phyloP scores from a whole-genome alignment of 176 grass and related monocot genomes.

The Oryza australiensis region DNA sequence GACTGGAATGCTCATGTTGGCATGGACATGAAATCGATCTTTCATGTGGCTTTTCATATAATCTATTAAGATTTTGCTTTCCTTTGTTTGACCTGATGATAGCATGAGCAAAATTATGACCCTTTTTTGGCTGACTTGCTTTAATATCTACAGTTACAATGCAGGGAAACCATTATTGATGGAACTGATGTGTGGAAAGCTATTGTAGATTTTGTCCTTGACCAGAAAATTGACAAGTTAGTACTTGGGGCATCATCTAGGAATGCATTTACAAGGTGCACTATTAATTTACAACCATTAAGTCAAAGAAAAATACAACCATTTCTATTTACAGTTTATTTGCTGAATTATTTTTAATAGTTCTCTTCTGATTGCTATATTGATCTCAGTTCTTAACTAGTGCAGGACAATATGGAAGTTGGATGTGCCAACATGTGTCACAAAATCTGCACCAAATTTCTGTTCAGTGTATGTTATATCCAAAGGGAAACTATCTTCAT shows the following conservation, averaged over 20 bases:
- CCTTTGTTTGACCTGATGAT: conserved; percentile 1
- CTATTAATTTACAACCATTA: neutral
- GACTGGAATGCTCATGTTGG: neutral
- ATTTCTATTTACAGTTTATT: neutral
- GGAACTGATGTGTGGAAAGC: conserved; percentile 61
- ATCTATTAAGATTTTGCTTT: neutral
- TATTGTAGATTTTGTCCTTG: conserved; percentile 68
- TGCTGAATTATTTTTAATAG: neutral
- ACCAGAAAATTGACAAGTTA: conserved; percentile 55
- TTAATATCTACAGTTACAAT: conserved; percentile 77
- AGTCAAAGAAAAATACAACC: neutral
- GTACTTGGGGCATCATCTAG: conserved; percentile 62
- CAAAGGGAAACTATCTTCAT: conserved; percentile 75
- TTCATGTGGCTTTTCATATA: neutral
- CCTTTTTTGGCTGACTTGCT: conserved; percentile 39
- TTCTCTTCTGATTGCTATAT: neutral
- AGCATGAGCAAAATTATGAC: neutral
- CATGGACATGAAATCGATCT: neutral
- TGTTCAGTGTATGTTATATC: conserved; percentile 80
- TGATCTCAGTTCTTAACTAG: conserved; percentile 20
- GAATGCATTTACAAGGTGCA: conserved; percentile 68
- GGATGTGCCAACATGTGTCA: conserved; percentile 71
- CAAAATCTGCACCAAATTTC: conserved; percentile 54
- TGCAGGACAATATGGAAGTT: conserved; percentile 66
- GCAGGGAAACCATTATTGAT: conserved; percentile 77